Evolutionary conservation across 805 yeast species (phyloP).

Genomic region (Sugiyamaella boreocaroliniensis): DNA sequence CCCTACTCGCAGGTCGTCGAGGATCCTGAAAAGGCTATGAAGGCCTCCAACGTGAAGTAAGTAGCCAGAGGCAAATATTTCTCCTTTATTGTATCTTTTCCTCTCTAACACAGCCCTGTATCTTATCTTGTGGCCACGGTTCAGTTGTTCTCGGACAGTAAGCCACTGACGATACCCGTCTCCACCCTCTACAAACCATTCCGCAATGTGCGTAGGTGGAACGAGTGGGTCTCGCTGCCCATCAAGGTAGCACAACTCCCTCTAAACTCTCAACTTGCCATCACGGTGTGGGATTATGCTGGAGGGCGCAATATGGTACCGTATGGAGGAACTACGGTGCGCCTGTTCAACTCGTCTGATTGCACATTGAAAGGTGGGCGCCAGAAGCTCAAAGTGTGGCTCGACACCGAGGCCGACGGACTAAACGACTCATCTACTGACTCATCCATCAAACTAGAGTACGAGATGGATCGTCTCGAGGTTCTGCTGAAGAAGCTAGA

Average conservation of each 20-base stretch:
- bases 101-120: slow-evolving; percentile 12
- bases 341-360: slow-evolving; percentile 50
- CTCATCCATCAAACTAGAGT: slow-evolving; percentile 15
- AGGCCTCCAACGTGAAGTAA: slow-evolving; percentile 35
- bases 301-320: slow-evolving; percentile 40
- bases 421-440: slow-evolving; percentile 25
- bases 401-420: slow-evolving; percentile 33
- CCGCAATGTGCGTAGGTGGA: slow-evolving; percentile 47
- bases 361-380: slow-evolving; percentile 65
- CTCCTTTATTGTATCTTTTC: background rate
- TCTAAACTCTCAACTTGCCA: slow-evolving; percentile 48
- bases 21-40: slow-evolving; percentile 40
- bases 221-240: slow-evolving; percentile 68
- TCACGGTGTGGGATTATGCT: slow-evolving; percentile 63
- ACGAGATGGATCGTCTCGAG: slow-evolving; percentile 46
- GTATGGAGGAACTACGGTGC: slow-evolving; percentile 56
- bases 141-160: slow-evolving; percentile 39
- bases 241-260: slow-evolving; percentile 67
- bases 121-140: slow-evolving; percentile 38
- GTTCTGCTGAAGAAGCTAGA: slow-evolving; percentile 54
- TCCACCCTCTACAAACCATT: slow-evolving; percentile 45
- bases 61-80: background rate
- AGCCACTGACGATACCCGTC: slow-evolving; percentile 45
- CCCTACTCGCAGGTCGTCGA: slow-evolving; percentile 43
- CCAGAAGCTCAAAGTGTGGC: slow-evolving; percentile 48